A percentile compares a stretch with the other conserved stretches of the same genome.
Conservation (phyloP, 2,329 filamentous ascomycete genomes). For the Cladorrhinum sp. region DNA sequence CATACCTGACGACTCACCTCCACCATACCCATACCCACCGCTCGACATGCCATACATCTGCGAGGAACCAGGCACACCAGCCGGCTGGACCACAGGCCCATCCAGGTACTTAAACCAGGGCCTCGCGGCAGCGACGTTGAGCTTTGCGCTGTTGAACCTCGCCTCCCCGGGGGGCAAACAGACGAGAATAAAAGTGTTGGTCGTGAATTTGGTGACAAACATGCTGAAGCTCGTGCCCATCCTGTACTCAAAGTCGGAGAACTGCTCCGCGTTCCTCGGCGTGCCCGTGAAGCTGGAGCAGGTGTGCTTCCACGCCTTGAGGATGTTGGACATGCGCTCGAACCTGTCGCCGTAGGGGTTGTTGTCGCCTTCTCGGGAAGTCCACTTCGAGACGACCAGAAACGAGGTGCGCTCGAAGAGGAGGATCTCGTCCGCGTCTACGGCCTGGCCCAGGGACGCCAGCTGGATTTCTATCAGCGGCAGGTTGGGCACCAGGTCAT, state of each 20-base stretch:
- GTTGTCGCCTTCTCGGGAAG: constrained; percentile 65
- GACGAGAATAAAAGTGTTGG: constrained; percentile 94
- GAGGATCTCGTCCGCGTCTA: constrained; percentile 90
- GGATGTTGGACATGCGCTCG: constrained; percentile 91
- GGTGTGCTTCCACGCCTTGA: constrained; percentile 96
- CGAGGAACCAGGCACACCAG: constrained; percentile 10
- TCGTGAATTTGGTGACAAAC: constrained; percentile 92
- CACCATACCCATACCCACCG: constrained; percentile 2
- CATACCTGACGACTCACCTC: background rate
- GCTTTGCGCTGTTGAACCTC: constrained; percentile 82
- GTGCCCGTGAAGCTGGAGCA: constrained; percentile 73
- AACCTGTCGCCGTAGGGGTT: constrained; percentile 93
- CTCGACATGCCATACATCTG: background rate
- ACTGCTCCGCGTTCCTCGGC: constrained; percentile 77
- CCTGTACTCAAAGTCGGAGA: constrained; percentile 77
- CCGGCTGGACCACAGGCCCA: constrained; percentile 41
- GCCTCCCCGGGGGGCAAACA: constrained; percentile 88
- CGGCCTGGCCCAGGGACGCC: constrained; percentile 74
- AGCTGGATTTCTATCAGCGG: constrained; percentile 84
- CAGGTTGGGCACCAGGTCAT: constrained; percentile 94
- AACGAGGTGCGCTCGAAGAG: constrained; percentile 96
- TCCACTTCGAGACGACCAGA: constrained; percentile 91
- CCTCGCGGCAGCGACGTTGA: constrained; percentile 85
- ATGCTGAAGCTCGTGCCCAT: constrained; percentile 77
- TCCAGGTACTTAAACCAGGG: constrained; percentile 73